Base-by-base conservation (phyloP, 805 yeast species). In the Metschnikowia matae region DNA sequence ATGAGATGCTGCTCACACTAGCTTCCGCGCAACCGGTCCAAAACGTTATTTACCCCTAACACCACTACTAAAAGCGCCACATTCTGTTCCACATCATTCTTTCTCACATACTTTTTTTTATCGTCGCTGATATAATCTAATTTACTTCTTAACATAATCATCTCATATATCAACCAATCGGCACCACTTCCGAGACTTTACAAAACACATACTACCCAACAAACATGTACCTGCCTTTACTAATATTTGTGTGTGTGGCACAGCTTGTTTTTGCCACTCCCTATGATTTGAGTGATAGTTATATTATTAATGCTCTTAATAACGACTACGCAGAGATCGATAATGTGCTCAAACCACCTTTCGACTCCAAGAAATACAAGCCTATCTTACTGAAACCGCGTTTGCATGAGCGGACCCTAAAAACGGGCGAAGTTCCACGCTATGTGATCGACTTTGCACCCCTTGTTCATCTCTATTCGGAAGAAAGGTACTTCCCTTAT, bases 401-500 rank as follows among this genome's bases (percentile, higher is more conserved):
- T 13, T 38, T 46, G 5, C 54, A 62, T 29, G 60, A 81, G 48
- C 62, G 74, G 26, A 71, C 78, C 0, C 49, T 82, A 13, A 52
- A 58, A 15, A 66, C 70, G 40, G 87, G 88, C 0, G 81, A 79
- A 46, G 75, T 87, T 2, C 95, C 94, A 0, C 63, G 64, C 6
- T 87, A 81, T 64, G 85, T 83, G 1, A 55, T 81, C 2, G 84
- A 85, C 40, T 75, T 77, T 62, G 81, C 87, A 3, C 98, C 99
- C 0, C 69, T 84, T 48, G 91, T 92, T 2, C 88, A 89, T 62
- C 72, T 92, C 10, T 91, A 92, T 69, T 83, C 95, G 1, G 99
- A 92, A 62, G 99, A 92, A 60, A 68, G 74, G 48, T 92, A 91
- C 62, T 71, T 86, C 57, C 96, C 99, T 0, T 89, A 89, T 59